A percentile compares a stretch with the other conserved stretches of the same genome.
These are phyloP conservation scores for Suillus discolor DNA, from an alignment of 768 basidiomycete species.

Conservation along the genomic window DNA sequence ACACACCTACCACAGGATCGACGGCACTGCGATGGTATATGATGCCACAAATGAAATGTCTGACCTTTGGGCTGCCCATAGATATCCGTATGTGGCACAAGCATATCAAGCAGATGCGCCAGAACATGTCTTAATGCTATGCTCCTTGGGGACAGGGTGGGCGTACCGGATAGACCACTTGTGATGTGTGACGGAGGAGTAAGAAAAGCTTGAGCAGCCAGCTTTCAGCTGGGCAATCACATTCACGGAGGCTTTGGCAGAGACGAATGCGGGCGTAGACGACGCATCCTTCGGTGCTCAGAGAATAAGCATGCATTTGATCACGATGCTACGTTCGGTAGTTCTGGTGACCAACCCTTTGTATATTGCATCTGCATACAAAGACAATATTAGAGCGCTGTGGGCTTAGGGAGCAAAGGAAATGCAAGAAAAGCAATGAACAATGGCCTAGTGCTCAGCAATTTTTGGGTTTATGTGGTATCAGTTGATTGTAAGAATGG, in stretches of 20 bases:
- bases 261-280: slow-evolving; percentile 92
- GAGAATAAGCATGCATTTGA: neutral
- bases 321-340: neutral
- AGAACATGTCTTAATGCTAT: slow-evolving; percentile 67
- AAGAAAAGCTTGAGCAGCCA: slow-evolving; percentile 84
- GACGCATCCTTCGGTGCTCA: slow-evolving; percentile 69
- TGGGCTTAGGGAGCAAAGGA: neutral
- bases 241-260: slow-evolving; percentile 96
- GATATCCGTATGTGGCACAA: slow-evolving; percentile 67
- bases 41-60: slow-evolving; percentile 88
- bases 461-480: neutral
- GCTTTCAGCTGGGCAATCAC: slow-evolving; percentile 78
- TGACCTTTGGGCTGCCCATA: slow-evolving; percentile 63
- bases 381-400: neutral
- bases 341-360: neutral
- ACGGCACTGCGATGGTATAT: slow-evolving; percentile 95
- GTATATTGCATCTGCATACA: neutral
- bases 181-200: slow-evolving; percentile 83
- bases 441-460: neutral
- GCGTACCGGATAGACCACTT: slow-evolving; percentile 88
- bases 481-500: neutral
- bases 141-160: slow-evolving; percentile 92
- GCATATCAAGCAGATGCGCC: slow-evolving; percentile 90
- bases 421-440: neutral
- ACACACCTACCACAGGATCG: slow-evolving; percentile 92